These are phyloP conservation scores for Pythium apleroticum DNA, from an alignment of 352 stramenopile genomes.

Conservation along the genomic window DNA sequence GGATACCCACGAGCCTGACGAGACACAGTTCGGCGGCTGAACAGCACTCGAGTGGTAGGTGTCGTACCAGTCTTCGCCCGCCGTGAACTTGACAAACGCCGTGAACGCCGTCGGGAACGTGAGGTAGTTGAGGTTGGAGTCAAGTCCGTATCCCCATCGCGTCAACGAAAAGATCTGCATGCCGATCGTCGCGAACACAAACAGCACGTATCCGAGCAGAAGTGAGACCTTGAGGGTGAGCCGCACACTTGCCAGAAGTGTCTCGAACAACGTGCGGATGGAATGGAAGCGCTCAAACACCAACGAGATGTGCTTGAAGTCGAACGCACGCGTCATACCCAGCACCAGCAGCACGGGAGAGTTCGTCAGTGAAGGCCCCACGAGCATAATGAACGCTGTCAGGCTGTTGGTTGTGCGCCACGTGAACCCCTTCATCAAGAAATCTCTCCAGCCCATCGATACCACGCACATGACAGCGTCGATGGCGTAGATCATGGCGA, in stretches of 20 bases:
- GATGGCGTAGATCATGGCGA: slow-evolving; percentile 73
- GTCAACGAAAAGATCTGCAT: slow-evolving; percentile 84
- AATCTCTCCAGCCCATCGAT: slow-evolving; percentile 76
- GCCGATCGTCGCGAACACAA: slow-evolving; percentile 80
- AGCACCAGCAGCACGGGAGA: slow-evolving; percentile 72
- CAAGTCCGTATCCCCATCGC: slow-evolving; percentile 71
- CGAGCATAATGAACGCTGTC: slow-evolving; percentile 77
- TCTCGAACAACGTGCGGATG: slow-evolving; percentile 75
- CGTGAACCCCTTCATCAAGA: slow-evolving; percentile 83
- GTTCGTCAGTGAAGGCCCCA: slow-evolving; percentile 56
- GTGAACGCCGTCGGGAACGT: slow-evolving; percentile 76
- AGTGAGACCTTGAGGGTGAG: slow-evolving; percentile 81
- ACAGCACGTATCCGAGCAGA: slow-evolving; percentile 75
- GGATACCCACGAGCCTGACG: slow-evolving; percentile 35
- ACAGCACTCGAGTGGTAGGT: slow-evolving; percentile 74
- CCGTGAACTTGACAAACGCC: slow-evolving; percentile 80
- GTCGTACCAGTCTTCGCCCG: slow-evolving; percentile 84
- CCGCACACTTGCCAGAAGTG: slow-evolving; percentile 60
- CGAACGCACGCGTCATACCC: slow-evolving; percentile 74
- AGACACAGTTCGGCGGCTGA: slow-evolving; percentile 52
- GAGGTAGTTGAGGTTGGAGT: slow-evolving; percentile 70
- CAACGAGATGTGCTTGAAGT: slow-evolving; percentile 83
- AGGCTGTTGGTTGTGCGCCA: slow-evolving; percentile 75
- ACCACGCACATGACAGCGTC: slow-evolving; percentile 69
- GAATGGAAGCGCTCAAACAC: slow-evolving; percentile 69